A percentile compares a stretch with the other conserved stretches of the same genome.
These are phyloP conservation scores for Phytopythium delawarense DNA, from an alignment of 352 stramenopile species.

Conservation along the genomic window DNA sequence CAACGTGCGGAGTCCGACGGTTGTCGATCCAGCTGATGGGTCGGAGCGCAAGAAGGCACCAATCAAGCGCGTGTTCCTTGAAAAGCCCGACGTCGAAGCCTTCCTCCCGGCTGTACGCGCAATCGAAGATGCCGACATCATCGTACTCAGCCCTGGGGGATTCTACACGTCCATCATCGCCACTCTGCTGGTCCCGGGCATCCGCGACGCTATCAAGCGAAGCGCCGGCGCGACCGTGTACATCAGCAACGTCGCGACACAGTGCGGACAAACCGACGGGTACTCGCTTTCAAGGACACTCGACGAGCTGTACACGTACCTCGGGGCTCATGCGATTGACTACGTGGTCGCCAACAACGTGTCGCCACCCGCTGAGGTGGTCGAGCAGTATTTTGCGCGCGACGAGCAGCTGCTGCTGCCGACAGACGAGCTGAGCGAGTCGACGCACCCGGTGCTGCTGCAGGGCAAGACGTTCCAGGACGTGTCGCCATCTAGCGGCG, in stretches of 20 bases:
- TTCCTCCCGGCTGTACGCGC: conserved; percentile 71
- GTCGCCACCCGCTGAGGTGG: conserved; percentile 39
- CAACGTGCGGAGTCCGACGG: conserved; percentile 69
- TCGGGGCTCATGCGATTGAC: conserved; percentile 72
- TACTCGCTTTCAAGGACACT: conserved; percentile 73
- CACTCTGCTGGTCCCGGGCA: conserved; percentile 72
- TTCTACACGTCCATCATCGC: conserved; percentile 88
- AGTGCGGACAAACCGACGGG: conserved; percentile 77
- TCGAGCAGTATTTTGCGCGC: conserved; percentile 63
- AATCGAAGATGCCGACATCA: conserved; percentile 85
- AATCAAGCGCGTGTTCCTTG: conserved; percentile 80
- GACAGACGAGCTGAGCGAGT: conserved; percentile 51
- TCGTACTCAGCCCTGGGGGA: conserved; percentile 71
- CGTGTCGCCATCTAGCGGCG: conserved; percentile 6
- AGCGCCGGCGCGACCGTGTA: conserved; percentile 74
- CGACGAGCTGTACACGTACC: conserved; percentile 56
- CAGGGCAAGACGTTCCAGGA: conserved; percentile 82
- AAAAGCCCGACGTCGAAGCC: conserved; percentile 67
- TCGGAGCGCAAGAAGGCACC: conserved; percentile 47
- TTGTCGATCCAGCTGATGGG: conserved; percentile 23
- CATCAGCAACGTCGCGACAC: conserved; percentile 84
- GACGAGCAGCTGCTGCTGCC: conserved; percentile 71
- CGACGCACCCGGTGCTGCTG: conserved; percentile 56
- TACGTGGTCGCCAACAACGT: conserved; percentile 87
- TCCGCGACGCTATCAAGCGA: conserved; percentile 71